Conservation (phyloP, 2,329 filamentous ascomycete genomes). For the Alternaria brassicicola region DNA sequence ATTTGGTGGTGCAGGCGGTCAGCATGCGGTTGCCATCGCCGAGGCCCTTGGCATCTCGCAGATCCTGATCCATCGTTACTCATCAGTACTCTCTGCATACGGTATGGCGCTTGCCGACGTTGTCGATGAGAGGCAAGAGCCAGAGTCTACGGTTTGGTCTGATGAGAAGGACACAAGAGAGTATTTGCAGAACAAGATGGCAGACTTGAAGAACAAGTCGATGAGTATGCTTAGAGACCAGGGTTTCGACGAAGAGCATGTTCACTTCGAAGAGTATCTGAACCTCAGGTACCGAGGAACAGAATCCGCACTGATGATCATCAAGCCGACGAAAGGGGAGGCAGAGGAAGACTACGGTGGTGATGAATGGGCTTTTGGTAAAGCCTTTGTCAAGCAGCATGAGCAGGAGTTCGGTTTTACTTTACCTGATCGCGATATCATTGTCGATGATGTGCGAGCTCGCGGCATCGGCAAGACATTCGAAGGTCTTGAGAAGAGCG, state of each 20-base stretch:
- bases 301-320: slow-evolving; percentile 87
- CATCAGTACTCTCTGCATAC: slow-evolving; percentile 86
- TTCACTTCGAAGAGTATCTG: slow-evolving; percentile 88
- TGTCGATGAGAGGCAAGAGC: slow-evolving; percentile 87
- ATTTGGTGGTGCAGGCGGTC: slow-evolving; percentile 89
- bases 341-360: slow-evolving; percentile 64
- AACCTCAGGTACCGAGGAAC: slow-evolving; percentile 93
- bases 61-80: slow-evolving; percentile 85
- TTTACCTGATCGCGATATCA: slow-evolving; percentile 81
- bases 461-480: slow-evolving; percentile 90
- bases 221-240: slow-evolving; percentile 71
- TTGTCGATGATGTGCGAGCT: slow-evolving; percentile 87
- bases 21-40: slow-evolving; percentile 91
- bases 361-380: slow-evolving; percentile 80
- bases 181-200: slow-evolving; percentile 74
- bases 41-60: slow-evolving; percentile 82
- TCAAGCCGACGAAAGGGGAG: slow-evolving; percentile 72
- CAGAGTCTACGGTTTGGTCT: slow-evolving; percentile 66
- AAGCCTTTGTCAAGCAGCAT: slow-evolving; percentile 85
- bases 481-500: slow-evolving; percentile 76
- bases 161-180: slow-evolving; percentile 63
- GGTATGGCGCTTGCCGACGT: slow-evolving; percentile 94
- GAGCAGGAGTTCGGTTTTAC: slow-evolving; percentile 94
- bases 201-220: slow-evolving; percentile 78
- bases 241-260: slow-evolving; percentile 75